Evolutionary conservation across 129 eudicot genomes (phyloP), one percentile per base, ranked within the genome.

Genomic region (Scalesia atractyloides): DNA sequence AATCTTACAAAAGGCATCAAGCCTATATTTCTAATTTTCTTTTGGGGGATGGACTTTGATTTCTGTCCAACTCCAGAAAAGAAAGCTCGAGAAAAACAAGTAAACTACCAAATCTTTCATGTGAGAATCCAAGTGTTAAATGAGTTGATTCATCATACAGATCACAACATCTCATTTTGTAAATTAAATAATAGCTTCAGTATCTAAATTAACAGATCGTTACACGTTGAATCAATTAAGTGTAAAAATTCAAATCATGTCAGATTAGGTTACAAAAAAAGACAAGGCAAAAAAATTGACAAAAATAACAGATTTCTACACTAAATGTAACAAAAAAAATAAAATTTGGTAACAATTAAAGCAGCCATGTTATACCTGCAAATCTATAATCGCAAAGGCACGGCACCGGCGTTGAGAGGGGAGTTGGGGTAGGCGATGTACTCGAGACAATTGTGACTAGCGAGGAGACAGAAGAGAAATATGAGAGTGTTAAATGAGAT

Each of bases 31-130:
- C 20, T 50, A n/a, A 50, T n/a, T 50, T 50, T 15, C 19, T 50
- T 50, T 41, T 50, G 0, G 56, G 56, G 56, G 56, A 50, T n/a
- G 56, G 16, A 10, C 10, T 1, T 50, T 50, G 56, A 50, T n/a
- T 50, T 50, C 56, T 50, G n/a, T n/a, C 56, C 56, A 50, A 50
- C 56, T 17, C 56, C 16, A 50, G n/a, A 50, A 50, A n/a, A 17
- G 17, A 39, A 50, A 50, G 56, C 56, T 50, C 19, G 8, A 50
- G 22, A n/a, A 50, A 47, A 50, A n/a, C 56, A 50, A n/a, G 56
- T 50, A 50, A 50, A 50, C 19, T 15, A n/a, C 56, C n/a, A 50
- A 15, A 50, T 50, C 56, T n/a, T 50, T n/a, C 56, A 50, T 50
- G 56, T n/a, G 20, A n/a, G 56, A 50, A 50, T 50, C 20, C 56